A percentile compares a stretch with the other conserved stretches of the same genome.
These are phyloP conservation scores for Metarhizium anisopliae DNA, from an alignment of 2,329 filamentous ascomycete species.

Conservation along the genomic window DNA sequence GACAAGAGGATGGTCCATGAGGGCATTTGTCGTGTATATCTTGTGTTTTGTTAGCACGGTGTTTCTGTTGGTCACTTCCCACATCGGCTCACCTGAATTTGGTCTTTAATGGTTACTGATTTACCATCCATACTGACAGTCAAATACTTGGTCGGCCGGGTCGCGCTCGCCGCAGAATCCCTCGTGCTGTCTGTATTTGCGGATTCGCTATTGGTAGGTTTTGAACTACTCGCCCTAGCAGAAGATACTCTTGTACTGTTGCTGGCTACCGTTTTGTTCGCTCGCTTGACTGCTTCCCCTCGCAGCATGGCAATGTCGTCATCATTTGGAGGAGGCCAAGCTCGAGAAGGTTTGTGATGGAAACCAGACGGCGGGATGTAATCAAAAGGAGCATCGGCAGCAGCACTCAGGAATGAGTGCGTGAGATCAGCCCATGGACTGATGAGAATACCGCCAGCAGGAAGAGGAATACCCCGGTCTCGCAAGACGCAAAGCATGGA, in stretches of 20 bases:
- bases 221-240: conserved; percentile 24
- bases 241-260: conserved; percentile 10
- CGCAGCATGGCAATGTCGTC: conserved; percentile 56
- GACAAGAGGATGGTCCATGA: conserved; percentile 79
- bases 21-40: conserved; percentile 72
- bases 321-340: conserved; percentile 87
- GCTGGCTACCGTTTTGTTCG: conserved; percentile 12
- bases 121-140: conserved; percentile 64
- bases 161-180: conserved; percentile 12
- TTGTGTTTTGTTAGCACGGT: conserved; percentile 23
- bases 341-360: conserved; percentile 75
- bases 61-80: too few relatives aligned
- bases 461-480: conserved; percentile 74
- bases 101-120: conserved; percentile 69
- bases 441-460: conserved; percentile 82
- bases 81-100: conserved; percentile 62
- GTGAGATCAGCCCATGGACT: conserved; percentile 95
- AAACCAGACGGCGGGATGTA: conserved; percentile 87
- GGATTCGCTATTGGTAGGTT: conserved; percentile 20
- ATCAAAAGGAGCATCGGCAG: conserved; percentile 62
- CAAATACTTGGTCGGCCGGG: conserved; percentile 31
- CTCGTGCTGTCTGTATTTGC: conserved; percentile 16
- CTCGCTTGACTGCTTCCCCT: conserved; percentile 37
- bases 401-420: conserved; percentile 90
- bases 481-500: conserved; percentile 71